Conservation (phyloP, 768 basidiomycete genomes). For the Pleurotus eryngii region DNA sequence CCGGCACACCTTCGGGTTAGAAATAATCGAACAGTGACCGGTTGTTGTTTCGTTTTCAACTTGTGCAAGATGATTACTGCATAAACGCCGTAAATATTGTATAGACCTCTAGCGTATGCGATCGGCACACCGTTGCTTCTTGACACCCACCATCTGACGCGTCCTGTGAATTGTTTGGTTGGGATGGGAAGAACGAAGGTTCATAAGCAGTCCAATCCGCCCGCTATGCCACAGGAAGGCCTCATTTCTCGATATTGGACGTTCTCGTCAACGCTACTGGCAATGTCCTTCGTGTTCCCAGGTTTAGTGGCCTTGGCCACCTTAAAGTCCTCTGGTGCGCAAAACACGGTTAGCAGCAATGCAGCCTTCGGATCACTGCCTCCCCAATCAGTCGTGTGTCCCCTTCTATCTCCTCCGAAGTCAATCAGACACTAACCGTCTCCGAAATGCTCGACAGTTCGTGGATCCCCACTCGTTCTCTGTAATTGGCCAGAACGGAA, state of each 20-base stretch:
- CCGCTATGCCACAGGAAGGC: background rate
- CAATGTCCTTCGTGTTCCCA: background rate
- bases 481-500: slow-evolving; percentile 43
- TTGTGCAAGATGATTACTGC: too few species aligned
- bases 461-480: slow-evolving; percentile 49
- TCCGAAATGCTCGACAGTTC: slow-evolving; percentile 30
- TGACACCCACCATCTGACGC: background rate
- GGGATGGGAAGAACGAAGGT: background rate
- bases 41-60: too few species aligned
- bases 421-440: background rate
- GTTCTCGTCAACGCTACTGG: background rate
- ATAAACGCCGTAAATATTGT: background rate
- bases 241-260: background rate
- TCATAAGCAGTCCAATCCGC: background rate
- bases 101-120: background rate
- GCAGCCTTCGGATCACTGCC: slow-evolving; percentile 14
- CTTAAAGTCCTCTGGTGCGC: slow-evolving; percentile 5
- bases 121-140: background rate
- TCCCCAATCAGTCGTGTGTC: slow-evolving; percentile 24
- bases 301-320: slow-evolving; percentile 4
- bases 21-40: too few species aligned
- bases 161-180: background rate
- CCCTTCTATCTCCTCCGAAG: background rate
- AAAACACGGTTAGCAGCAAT: slow-evolving; percentile 12
- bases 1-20: too few species aligned